phyloP scores from a whole-genome alignment of 257 asterid species.

The Solanum chmielewskii region DNA sequence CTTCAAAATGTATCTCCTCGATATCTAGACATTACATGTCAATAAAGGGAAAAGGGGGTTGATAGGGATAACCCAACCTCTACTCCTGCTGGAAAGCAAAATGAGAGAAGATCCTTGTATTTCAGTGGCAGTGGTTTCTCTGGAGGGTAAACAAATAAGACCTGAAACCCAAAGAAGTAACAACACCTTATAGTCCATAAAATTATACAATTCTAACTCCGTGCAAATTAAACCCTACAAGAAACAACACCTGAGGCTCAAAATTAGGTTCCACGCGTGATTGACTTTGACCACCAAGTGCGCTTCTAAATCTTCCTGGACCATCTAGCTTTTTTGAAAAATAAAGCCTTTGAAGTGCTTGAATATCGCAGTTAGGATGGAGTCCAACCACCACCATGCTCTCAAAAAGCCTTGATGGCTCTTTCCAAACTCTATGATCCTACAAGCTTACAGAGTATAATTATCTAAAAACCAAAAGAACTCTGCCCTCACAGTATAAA shows the following conservation, averaged over 20 bases:
- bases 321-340: constrained; percentile 73
- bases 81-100: constrained; percentile 94
- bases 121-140: constrained; percentile 91
- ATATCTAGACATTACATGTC: neutral
- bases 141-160: constrained; percentile 96
- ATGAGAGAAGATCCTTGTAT: constrained; percentile 92
- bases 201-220: neutral
- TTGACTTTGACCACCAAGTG: constrained; percentile 67
- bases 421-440: constrained; percentile 95
- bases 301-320: constrained; percentile 69
- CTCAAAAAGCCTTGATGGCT: constrained; percentile 78
- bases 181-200: neutral
- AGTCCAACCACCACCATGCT: constrained; percentile 98
- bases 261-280: constrained; percentile 90
- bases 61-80: constrained; percentile 46
- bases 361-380: constrained; percentile 82
- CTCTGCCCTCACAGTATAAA: neutral
- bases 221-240: neutral
- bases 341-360: constrained; percentile 80
- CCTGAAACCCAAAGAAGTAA: constrained; percentile 46
- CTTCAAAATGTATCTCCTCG: neutral
- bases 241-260: constrained; percentile 83
- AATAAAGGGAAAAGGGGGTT: neutral
- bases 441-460: constrained; percentile 31
- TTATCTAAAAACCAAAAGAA: constrained; percentile 18